Evolutionary conservation across 805 yeast genomes (phyloP), one percentile per base, ranked within the genome.

Genomic region (Wickerhamiella allomyrinae): DNA sequence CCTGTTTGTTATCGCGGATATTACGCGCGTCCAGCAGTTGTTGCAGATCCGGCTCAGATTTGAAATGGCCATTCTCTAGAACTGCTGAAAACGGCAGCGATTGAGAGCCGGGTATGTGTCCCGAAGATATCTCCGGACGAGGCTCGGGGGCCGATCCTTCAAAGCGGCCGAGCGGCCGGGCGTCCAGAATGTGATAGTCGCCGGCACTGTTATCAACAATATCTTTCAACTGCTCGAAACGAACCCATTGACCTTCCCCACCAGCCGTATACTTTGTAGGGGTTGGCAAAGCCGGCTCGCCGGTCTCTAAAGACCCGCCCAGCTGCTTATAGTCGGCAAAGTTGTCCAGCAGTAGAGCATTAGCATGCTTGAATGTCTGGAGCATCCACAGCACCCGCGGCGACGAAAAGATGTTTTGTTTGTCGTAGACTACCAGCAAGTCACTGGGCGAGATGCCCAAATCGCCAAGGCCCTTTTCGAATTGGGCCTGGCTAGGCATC

Each of bases 351-450:
- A 89, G 55, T 48, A 66, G 70, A 20, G 86, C 79, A 27, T 73
- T 61, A 39, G 73, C 62, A 58, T 87, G 96, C 7, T 89, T 89
- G 58, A 81, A 84, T 1, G 80, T 65, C 29, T 76, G 70, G 53
- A 91, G 70, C 51, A 87, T 84, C 95, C 96, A 91, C 0, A 86
- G 87, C 14, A 82, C 93, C 50, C 98, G 70, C 29, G 96, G 95
- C 2, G 87, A 76, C 34, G 94, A 77, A 58, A 89, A 85, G 48
- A 81, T 77, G 2, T 94, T 94, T 39, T 71, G 70, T 49, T 77
- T 76, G 60, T 91, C 98, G 58, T 91, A 91, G 10, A 91, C 74
- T 9, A 91, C 79, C 31, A 91, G 56, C 11, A 66, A 62, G 49
- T 87, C 91, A 39, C 65, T 61, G 13, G 43, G 46, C 19, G 36